A percentile compares a stretch with the other conserved stretches of the same genome.
Conservation (phyloP, 352 stramenopile species). For the Globisporangium barbulae region DNA sequence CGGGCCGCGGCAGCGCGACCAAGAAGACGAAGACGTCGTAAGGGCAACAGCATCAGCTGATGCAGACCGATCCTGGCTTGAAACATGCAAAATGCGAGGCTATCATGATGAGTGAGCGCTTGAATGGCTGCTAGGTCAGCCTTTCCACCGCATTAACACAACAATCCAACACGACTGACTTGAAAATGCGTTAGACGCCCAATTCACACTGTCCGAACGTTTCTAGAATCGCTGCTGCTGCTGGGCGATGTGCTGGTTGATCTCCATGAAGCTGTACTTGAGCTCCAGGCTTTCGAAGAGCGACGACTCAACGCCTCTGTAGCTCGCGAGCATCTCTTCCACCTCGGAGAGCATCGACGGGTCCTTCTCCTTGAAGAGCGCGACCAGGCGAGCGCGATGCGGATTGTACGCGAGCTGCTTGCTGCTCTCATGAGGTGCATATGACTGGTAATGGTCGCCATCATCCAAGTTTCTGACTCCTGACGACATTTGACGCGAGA, state of each 20-base stretch:
- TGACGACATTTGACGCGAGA: neutral
- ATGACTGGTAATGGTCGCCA: neutral
- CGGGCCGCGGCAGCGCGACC: conserved; percentile 28
- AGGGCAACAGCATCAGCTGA: conserved; percentile 3
- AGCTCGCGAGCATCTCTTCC: conserved; percentile 75
- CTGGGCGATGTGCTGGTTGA: conserved; percentile 46
- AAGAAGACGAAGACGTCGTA: conserved; percentile 66
- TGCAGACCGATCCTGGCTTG: neutral
- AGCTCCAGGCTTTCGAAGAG: conserved; percentile 81
- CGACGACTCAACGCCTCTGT: conserved; percentile 65
- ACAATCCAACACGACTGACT: neutral
- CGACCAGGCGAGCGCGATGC: conserved; percentile 46
- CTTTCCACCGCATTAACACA: neutral
- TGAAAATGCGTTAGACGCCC: neutral
- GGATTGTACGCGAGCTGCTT: conserved; percentile 26
- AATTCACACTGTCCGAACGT: neutral
- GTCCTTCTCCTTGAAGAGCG: conserved; percentile 66
- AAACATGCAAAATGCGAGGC: neutral
- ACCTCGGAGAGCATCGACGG: conserved; percentile 60
- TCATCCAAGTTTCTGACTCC: neutral
- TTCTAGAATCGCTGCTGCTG: neutral
- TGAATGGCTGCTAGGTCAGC: neutral
- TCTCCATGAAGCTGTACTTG: conserved; percentile 79
- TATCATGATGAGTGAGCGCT: neutral
- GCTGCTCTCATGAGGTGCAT: neutral